Base-by-base conservation (phyloP, 345 rosid species). In the Cardamine occulta region DNA sequence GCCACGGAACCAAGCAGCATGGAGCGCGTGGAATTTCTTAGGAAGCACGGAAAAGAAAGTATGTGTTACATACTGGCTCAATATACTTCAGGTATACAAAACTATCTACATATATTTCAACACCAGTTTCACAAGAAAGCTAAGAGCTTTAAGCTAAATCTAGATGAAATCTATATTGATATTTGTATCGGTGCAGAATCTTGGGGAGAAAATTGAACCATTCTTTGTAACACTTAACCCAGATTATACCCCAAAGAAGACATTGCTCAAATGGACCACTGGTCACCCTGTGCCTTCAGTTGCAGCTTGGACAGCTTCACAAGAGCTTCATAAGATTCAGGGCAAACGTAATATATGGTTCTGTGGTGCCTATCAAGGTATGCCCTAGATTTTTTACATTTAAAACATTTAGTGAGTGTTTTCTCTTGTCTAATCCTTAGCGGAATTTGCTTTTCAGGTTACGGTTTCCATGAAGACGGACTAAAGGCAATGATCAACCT, bases 11-110 rank as follows among this genome's bases (percentile, higher is more conserved):
- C 83, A 80, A 76, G 90, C 89, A 64, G 96, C 97, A 0, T 91
- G 99, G 97, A 86, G 99, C 74, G 86, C 97, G 0, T 91, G 99
- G 97, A 94, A 94, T 70, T 94, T 94, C 84, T 85, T 91, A n/a
- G 99, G 89, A 49, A 88, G 84, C 70, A 79, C 82, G 1, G 84
- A 86, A 29, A 81, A 75, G 39, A 88, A 86, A 85, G 89, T 88
- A 1, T 91, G 93, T 69, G 72, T 91, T 70, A 94, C 99, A 34
- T 94, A 91, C 82, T 94, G 99, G 99, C 95, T 94, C 66, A 86
- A 94, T 79, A 84, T 86, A 68, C 96, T 94, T 72, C 97, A 94
- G 98, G 98, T 91, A 65, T 49, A 82, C 28, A n/a, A 42, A 7
- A 47, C 47, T 32, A 31, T 61, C 45, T 15, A 21, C 65, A 21